Conservation (phyloP, 345 rosid species). For the Citrus hindsii region DNA sequence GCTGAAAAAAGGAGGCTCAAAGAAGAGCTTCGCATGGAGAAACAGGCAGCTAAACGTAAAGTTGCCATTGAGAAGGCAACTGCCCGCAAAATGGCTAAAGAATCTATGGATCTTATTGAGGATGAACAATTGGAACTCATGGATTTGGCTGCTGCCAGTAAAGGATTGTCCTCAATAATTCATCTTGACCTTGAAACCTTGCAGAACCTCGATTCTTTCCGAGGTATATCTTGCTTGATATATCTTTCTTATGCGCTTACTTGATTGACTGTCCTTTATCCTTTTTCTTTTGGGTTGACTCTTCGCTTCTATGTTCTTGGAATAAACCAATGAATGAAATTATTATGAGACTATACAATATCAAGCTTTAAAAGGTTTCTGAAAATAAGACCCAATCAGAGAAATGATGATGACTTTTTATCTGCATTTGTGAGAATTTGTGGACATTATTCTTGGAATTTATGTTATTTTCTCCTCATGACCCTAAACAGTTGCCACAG, state of each 20-base stretch:
- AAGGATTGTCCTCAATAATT: constrained; percentile 69
- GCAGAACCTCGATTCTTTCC: constrained; percentile 78
- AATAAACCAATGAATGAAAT: neutral
- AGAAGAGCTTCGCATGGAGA: constrained; percentile 89
- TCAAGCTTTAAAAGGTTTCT: neutral
- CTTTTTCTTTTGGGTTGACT: neutral
- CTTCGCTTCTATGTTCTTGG: neutral
- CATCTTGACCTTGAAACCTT: constrained; percentile 77
- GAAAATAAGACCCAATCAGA: neutral
- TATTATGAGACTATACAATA: neutral
- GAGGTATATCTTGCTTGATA: constrained; percentile 46
- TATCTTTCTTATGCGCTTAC: neutral
- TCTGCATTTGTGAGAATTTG: neutral
- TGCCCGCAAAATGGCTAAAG: constrained; percentile 95
- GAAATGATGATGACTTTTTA: neutral
- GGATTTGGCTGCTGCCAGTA: constrained; percentile 93
- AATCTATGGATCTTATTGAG: constrained; percentile 96
- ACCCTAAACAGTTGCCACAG: neutral
- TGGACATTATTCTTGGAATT: neutral
- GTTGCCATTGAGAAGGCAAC: constrained; percentile 95
- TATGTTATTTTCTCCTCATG: neutral
- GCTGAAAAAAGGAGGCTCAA: constrained; percentile 86
- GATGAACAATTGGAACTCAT: constrained; percentile 98
- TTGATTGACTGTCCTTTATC: neutral
- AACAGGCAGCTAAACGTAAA: constrained; percentile 77